Evolutionary conservation across 179 eudicot species (phyloP).

Genomic region (Patellifolia procumbens): DNA sequence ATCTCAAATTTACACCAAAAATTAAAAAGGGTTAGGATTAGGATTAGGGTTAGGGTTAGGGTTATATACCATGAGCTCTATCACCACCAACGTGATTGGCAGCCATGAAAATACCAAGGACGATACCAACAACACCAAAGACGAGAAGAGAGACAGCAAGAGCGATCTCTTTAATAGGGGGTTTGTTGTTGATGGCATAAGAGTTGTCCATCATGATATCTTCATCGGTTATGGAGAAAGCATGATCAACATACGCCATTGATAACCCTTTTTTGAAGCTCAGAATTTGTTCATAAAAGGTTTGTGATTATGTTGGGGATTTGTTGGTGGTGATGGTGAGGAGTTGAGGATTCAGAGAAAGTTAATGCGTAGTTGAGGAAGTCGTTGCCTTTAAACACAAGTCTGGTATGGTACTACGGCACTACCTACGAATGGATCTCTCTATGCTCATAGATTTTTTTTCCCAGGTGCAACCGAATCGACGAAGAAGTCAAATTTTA

Average conservation of each 20-base stretch:
- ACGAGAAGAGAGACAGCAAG: constrained; percentile 88
- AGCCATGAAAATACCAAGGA: constrained; percentile 74
- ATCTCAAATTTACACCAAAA: background rate
- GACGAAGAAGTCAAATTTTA: too few species aligned
- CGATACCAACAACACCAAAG: constrained; percentile 75
- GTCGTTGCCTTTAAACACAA: too few species aligned
- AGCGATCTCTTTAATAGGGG: constrained; percentile 89
- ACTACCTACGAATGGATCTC: too few species aligned
- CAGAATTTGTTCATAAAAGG: background rate
- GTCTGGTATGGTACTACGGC: too few species aligned
- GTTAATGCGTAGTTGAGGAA: too few species aligned
- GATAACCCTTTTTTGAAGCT: constrained; percentile 6
- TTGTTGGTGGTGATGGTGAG: background rate
- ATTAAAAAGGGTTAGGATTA: background rate
- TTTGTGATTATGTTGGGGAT: background rate
- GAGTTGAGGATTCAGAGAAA: too few species aligned
- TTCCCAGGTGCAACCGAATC: too few species aligned
- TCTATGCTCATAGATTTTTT: too few species aligned
- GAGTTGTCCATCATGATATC: constrained; percentile 83
- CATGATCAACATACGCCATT: constrained; percentile 99
- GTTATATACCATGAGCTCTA: constrained; percentile 61
- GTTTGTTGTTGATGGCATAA: constrained; percentile 61
- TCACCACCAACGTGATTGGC: constrained; percentile 80
- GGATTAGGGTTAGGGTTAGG: background rate
- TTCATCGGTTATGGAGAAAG: constrained; percentile 91